A percentile compares a stretch with the other conserved stretches of the same genome.
phyloP scores from a whole-genome alignment of 2,329 filamentous ascomycete species.

The Beauveria pseudobassiana region DNA sequence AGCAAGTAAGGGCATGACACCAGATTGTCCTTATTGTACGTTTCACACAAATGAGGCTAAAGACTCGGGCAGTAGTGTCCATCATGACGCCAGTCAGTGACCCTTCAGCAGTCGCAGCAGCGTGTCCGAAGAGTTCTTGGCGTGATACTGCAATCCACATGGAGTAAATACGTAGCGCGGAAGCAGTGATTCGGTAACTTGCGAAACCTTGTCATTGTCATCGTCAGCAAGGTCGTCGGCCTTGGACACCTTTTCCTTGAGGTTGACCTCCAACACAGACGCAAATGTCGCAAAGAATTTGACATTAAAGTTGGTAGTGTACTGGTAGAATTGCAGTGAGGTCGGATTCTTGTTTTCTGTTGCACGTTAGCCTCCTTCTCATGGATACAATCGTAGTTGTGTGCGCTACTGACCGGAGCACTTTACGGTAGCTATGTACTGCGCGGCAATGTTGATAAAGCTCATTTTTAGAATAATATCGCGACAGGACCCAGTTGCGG shows the following conservation, averaged over 20 bases:
- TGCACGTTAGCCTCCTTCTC: slow-evolving; percentile 13
- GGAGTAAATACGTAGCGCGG: slow-evolving; percentile 44
- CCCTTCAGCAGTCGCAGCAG: slow-evolving; percentile 32
- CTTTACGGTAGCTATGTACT: slow-evolving; percentile 52
- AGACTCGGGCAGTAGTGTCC: slow-evolving; percentile 35
- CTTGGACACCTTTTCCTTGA: slow-evolving; percentile 33
- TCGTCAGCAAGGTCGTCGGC: slow-evolving; percentile 18
- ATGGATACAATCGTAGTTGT: neutral
- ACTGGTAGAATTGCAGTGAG: slow-evolving; percentile 47
- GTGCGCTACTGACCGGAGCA: slow-evolving; percentile 25
- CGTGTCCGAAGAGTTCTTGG: slow-evolving; percentile 38
- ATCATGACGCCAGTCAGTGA: slow-evolving; percentile 39
- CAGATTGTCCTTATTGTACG: slow-evolving; percentile 31
- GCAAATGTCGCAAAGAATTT: slow-evolving; percentile 68
- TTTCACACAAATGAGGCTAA: slow-evolving; percentile 40
- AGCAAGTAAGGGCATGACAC: slow-evolving; percentile 42
- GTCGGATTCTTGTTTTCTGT: slow-evolving; percentile 39
- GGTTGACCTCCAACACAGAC: slow-evolving; percentile 60
- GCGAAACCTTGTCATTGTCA: slow-evolving; percentile 25
- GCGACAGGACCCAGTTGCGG: slow-evolving; percentile 61
- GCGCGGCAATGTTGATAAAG: slow-evolving; percentile 79
- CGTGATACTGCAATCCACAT: slow-evolving; percentile 45
- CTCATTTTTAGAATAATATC: slow-evolving; percentile 69
- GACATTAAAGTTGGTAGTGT: slow-evolving; percentile 69
- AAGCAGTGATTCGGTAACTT: slow-evolving; percentile 36